Evolutionary conservation across 768 basidiomycete genomes (phyloP), one percentile per base, ranked within the genome.

Genomic region (Termitomyces sp.): DNA sequence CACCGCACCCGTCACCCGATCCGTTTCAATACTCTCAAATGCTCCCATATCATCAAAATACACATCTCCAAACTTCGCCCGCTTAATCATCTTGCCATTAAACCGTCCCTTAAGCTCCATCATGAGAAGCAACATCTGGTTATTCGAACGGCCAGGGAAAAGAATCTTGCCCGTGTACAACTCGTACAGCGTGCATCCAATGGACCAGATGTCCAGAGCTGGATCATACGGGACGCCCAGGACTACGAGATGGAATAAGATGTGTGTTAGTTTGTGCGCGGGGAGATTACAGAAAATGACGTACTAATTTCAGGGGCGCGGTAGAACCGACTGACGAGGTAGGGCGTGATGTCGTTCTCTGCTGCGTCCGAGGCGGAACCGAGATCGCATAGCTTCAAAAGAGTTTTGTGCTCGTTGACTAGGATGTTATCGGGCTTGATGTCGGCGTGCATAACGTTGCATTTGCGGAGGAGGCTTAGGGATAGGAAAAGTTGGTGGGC

Each of bases 341-440:
- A 98, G 11, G 97, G 97, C 8, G 97, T 98, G 65, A 98, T 95
- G 36, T 97, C 97, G 71, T 93, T 94, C 72, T 98, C 96, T 8
- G 88, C 88, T 1, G 88, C 89, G 71, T 98, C 96, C 7, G 91
- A 91, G 1, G 97, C 97, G 2, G 94, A 96, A n/a, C 97, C 97
- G 34, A 99, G 76, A 73, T 99, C 97, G 68, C 95, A 98, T 3
- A 99, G 75, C 74, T 99, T 99, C 58, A 98, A 75, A 22, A 93
- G 73, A 3, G 91, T 95, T 78, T 98, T 98, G 66, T 86, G 87
- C 65, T 98, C 95, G 63, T 95, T 97, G 33, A 98, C 95, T 67
- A 98, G 72, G 45, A 99, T 96, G 70, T 98, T 98, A 71, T 98
- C 97, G 20, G 97, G 97, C 73, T 98, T 98, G 70, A 99, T 92